phyloP scores from a whole-genome alignment of 208 protist genomes.

The Acanthamoeba royreba region DNA sequence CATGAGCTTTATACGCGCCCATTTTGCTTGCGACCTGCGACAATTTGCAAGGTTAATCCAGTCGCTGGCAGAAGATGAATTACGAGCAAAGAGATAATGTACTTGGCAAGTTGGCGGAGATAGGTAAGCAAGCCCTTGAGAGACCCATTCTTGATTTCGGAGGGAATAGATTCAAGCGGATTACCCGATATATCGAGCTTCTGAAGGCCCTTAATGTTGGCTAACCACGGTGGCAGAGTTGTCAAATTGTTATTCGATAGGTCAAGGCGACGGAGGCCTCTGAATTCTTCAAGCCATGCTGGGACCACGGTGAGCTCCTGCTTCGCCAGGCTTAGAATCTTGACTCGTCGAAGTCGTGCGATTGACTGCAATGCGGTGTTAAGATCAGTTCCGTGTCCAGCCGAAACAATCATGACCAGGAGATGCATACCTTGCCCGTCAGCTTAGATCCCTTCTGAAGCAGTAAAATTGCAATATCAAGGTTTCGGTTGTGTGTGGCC shows the following conservation, averaged over 20 bases:
- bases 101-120: neutral
- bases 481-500: neutral
- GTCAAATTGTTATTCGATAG: neutral
- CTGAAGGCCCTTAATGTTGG: neutral
- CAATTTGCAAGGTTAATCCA: no score
- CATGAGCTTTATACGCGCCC: neutral
- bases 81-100: no score
- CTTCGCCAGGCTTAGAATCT: neutral
- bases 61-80: no score
- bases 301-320: neutral
- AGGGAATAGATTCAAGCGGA: slow-evolving; percentile 3
- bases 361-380: neutral
- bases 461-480: neutral
- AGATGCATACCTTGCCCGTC: neutral
- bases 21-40: neutral
- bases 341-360: neutral
- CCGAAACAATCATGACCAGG: neutral
- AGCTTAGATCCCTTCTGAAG: neutral
- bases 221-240: neutral
- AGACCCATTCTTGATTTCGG: neutral
- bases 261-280: neutral
- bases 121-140: neutral
- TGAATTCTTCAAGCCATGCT: slow-evolving; percentile 24
- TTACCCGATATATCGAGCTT: neutral
- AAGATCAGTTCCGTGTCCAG: neutral